phyloP scores from a whole-genome alignment of 768 basidiomycete species.

The Psilocybe azurescens region DNA sequence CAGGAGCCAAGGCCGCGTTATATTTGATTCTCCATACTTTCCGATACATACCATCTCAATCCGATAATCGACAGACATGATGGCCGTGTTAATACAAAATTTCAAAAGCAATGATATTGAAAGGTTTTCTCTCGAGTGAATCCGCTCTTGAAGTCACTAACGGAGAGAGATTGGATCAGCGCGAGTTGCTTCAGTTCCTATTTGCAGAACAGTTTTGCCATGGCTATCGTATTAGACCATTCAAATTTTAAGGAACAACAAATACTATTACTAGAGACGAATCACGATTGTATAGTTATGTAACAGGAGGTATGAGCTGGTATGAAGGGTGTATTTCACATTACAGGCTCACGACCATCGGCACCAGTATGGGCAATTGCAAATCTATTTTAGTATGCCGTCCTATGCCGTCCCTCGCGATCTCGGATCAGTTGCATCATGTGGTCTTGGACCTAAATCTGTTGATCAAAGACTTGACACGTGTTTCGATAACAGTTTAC shows the following conservation, averaged over 20 bases:
- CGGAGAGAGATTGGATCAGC: too few species aligned
- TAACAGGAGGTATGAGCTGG: too few species aligned
- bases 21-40: constrained; percentile 10
- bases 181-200: too few species aligned
- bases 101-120: background rate
- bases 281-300: too few species aligned
- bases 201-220: too few species aligned
- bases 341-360: background rate
- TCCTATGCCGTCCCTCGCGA: background rate
- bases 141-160: too few species aligned
- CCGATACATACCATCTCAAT: constrained; percentile 5
- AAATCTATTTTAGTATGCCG: too few species aligned
- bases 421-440: background rate
- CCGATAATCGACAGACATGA: constrained; percentile 13
- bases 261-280: too few species aligned
- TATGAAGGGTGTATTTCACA: too few species aligned
- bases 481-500: too few species aligned
- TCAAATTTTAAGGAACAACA: too few species aligned
- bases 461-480: background rate
- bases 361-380: background rate
- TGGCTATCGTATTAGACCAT: too few species aligned
- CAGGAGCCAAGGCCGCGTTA: constrained; percentile 1
- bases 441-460: background rate
- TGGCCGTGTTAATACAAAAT: constrained; percentile 2
- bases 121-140: background rate